Evolutionary conservation across 2,329 filamentous ascomycete genomes (phyloP), one percentile per base, ranked within the genome.

Genomic region (Diaporthe sp.): DNA sequence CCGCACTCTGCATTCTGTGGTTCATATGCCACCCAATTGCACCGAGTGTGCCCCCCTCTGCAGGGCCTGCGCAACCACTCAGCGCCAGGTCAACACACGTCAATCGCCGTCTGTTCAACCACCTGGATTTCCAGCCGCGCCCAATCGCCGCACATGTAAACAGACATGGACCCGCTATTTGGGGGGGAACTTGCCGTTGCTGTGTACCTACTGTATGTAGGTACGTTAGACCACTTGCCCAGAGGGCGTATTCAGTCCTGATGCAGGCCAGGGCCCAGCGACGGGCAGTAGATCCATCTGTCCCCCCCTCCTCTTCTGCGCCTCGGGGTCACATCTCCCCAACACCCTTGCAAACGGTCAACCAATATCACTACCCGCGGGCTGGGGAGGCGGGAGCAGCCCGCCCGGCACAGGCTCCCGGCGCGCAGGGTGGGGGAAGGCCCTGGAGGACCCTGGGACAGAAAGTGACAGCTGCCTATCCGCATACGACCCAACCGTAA

Each of bases 91-190:
- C 74, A 70, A 77, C 57, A 75, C 72, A 71, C 55, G 75, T 69
- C 53, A 69, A 74, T 76, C 75, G 74, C 73, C 75, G 70, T 31
- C 69, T 55, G 55, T 72, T 77, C 75, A 77, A 77, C 75, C 75
- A 75, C 75, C 75, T 73, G 61, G 55, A 77, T 77, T 77, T 77
- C 69, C 25, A 39, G 25, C 34, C 37, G 28, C 61, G 61, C 75
- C 75, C 74, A 77, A 75, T 62, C 51, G 61, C 59, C 53, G 58
- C 49, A 44, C 75, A 51, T 58, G 53, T 65, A 42, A 49, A 62
- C 73, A 69, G 28, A 44, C 8, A 22, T n/a, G 17, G 39, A 70
- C 62, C 73, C 75, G 74, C 75, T 68, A 53, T 68, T 53, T 68
- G 62, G 62, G 42, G 57, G 69, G 46, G 69, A 39, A 42, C 10